Evolutionary conservation across 2,329 filamentous ascomycete genomes (phyloP), one percentile per base, ranked within the genome.

Genomic region (Botrytis pseudocinerea): DNA sequence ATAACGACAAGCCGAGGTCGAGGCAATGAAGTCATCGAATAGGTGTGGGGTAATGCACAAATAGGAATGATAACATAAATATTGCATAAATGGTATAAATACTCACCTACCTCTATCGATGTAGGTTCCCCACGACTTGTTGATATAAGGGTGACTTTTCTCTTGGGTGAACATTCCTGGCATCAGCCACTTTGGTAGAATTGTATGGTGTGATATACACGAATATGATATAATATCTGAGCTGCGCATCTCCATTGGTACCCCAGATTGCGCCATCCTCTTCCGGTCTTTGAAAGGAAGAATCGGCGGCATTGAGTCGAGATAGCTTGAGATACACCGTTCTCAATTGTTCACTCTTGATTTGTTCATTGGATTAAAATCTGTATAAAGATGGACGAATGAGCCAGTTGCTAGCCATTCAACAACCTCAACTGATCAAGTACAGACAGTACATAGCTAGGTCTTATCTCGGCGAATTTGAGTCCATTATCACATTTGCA

Each of bases 21-120:
- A 57, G 18, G 18, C 9, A 25, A 65, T 71, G 69, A 54, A 71
- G 69, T 71, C 44, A 54, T 71, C 18, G 60, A 10, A 14, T 42
- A 4, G 18, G 28, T 71, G 69, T 71, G 69, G 69, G 69, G 69
- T 71, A 65, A 38, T 65, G 69, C 38, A 57, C 6, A 71, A 64
- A 42, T 4, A 1, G n/a, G 51, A 28, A 28, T 54, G 51, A 12
- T 9, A 25, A 10, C 60, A 65, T 65, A 71, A 65, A 54, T 12
- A 6, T 16, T 18, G 25, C 35, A 54, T 57, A 57, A 68, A 28
- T 7, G 22, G 35, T 14, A 68, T 32, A 68, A 57, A 57, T 9
- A 8, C 7, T 32, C 18, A 18, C 9, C 25, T 22, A 4, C 40
- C 16, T 6, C 32, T 32, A 48, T 68, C 64, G n/a, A 68, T 40